Conservation (phyloP, 768 basidiomycete genomes). For the Russula lepida region DNA sequence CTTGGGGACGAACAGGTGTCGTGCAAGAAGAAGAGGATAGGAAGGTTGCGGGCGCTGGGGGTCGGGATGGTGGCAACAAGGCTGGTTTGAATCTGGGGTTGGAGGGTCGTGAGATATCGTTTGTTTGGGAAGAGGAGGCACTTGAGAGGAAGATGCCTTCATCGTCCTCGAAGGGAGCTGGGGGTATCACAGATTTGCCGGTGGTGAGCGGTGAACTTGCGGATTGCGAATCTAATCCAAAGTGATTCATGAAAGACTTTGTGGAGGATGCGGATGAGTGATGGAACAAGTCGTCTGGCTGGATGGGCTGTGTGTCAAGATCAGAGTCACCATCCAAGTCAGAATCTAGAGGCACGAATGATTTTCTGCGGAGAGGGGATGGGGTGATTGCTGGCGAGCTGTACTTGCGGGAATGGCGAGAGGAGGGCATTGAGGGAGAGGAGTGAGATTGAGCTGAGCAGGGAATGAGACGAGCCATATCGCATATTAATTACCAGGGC, state of each 20-base stretch:
- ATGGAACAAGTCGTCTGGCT: conserved; percentile 16
- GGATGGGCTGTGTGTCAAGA: conserved; percentile 2
- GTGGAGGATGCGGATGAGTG: conserved; percentile 5
- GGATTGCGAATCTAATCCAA: neutral
- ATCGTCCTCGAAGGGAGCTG: conserved; percentile 14
- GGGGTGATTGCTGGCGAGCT: conserved; percentile 17
- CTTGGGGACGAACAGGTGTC: neutral
- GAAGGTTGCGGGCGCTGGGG: neutral
- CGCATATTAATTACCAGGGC: too few relatives aligned
- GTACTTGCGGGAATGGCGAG: conserved; percentile 4
- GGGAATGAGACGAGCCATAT: neutral
- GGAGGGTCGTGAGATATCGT: neutral
- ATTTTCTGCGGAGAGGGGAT: conserved; percentile 20
- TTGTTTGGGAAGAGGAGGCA: neutral
- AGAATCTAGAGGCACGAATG: conserved; percentile 9
- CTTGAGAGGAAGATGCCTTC: conserved; percentile 19
- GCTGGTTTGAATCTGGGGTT: neutral
- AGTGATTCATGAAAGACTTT: neutral
- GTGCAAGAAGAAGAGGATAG: neutral
- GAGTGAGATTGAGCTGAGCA: neutral
- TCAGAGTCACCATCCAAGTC: conserved; percentile 13
- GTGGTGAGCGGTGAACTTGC: neutral
- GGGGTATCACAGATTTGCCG: neutral
- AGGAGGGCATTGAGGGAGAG: conserved; percentile 4
- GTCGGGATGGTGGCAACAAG: conserved; percentile 7